Evolutionary conservation across 176 grass and related monocot genomes (phyloP), one percentile per base, ranked within the genome.

Genomic region (Oryza australiensis): DNA sequence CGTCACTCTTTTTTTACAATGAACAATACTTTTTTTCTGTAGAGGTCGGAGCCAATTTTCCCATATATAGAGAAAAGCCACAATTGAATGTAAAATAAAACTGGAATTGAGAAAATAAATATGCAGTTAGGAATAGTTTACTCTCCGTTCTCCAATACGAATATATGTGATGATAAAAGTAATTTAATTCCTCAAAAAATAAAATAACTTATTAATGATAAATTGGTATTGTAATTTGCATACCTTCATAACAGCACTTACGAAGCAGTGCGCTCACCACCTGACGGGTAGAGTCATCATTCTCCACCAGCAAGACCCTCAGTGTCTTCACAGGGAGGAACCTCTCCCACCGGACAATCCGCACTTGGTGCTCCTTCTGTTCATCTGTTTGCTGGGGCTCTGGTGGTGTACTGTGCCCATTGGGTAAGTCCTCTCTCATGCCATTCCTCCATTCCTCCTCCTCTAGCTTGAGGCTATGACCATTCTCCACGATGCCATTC

Each of bases 181-280:
- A 48, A 65, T 57, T 72, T 65, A 82, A 45, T 57, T 51, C 3
- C 51, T n/a, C 1, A 6, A n/a, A 22, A 55, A 55, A 66, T 26
- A 73, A 43, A 46, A 65, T 45, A 71, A 37, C 1, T 37, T 65
- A 85, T 45, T 57, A 49, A 6, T 9, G 74, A 55, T 23, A 76
- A 75, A 32, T 3, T 70, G 68, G 69, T 12, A 27, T 26, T 49
- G 22, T 10, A 62, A 80, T 16, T 80, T 51, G 9, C 74, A 77
- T 87, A 98, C 95, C 95, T 94, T 98, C 90, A 23, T 98, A 98
- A 38, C 90, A 80, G 73, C 95, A 94, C 77, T 93, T 94, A 12
- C 82, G 90, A 26, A 98, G 95, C 88, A 98, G 84, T 16, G 90
- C 92, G 60, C 78, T 79, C 40, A 98, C 95, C 14, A 98, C 79